A percentile compares a stretch with the other conserved stretches of the same genome.
These are phyloP conservation scores for Trametes cingulata DNA, from an alignment of 768 basidiomycete species.

Conservation along the genomic window DNA sequence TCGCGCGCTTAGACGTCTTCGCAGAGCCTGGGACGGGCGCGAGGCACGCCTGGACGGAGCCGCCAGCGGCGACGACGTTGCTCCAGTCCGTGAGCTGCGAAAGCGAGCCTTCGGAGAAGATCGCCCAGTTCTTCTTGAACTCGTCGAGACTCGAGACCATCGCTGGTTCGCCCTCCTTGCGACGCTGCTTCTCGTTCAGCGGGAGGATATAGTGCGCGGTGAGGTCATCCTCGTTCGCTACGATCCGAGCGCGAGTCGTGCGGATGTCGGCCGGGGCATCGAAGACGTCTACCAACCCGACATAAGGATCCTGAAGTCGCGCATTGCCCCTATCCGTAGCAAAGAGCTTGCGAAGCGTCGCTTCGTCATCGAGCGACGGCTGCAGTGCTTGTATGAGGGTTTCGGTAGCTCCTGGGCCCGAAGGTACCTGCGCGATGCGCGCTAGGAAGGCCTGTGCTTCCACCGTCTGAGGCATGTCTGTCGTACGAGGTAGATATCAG, in stretches of 20 bases:
- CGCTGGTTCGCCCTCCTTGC: constrained; percentile 49
- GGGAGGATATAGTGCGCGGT: constrained; percentile 55
- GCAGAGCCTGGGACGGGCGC: constrained; percentile 48
- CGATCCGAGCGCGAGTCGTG: constrained; percentile 51
- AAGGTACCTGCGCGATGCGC: constrained; percentile 27
- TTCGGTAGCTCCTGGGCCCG: constrained; percentile 28
- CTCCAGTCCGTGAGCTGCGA: constrained; percentile 62
- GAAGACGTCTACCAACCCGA: constrained; percentile 64
- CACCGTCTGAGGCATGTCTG: constrained; percentile 29
- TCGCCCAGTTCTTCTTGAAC: constrained; percentile 63
- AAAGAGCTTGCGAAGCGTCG: constrained; percentile 54
- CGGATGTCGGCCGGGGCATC: constrained; percentile 48
- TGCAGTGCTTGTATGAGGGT: constrained; percentile 42
- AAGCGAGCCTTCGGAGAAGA: constrained; percentile 63
- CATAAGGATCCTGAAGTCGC: constrained; percentile 48
- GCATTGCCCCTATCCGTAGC: constrained; percentile 50
- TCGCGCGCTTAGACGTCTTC: constrained; percentile 54
- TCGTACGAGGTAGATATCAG: not conserved
- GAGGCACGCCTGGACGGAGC: constrained; percentile 59
- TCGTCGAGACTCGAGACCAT: constrained; percentile 54
- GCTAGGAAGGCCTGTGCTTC: constrained; percentile 32
- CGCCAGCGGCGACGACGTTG: constrained; percentile 64
- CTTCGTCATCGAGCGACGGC: constrained; percentile 58
- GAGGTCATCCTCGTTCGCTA: constrained; percentile 46
- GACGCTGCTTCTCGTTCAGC: constrained; percentile 43